Evolutionary conservation across 2,329 filamentous ascomycete genomes (phyloP).

Genomic region (Penicillium sp.): DNA sequence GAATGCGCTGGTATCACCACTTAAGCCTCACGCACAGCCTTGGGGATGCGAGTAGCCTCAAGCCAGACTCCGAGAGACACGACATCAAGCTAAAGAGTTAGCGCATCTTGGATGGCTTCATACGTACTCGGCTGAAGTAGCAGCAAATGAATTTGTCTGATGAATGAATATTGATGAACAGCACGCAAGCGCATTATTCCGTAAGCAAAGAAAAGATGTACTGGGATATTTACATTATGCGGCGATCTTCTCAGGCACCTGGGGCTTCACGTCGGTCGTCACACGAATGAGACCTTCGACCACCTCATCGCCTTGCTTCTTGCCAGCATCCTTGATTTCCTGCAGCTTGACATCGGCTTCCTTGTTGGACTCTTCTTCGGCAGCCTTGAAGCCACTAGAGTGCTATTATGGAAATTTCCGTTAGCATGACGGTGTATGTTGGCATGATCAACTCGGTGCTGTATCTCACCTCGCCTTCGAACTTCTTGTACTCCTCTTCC

Average conservation of each 20-base stretch:
- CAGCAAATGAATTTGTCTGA: conserved; percentile 20
- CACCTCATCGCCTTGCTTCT: conserved; percentile 77
- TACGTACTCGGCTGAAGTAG: background rate
- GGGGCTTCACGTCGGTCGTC: conserved; percentile 81
- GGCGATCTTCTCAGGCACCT: conserved; percentile 56
- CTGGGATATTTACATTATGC: conserved; percentile 28
- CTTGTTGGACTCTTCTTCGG: conserved; percentile 75
- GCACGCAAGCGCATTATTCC: conserved; percentile 22
- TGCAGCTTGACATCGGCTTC: conserved; percentile 79
- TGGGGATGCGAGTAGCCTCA: background rate
- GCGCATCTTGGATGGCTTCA: background rate
- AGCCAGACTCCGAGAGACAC: background rate
- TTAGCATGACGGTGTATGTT: background rate
- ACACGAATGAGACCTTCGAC: conserved; percentile 79
- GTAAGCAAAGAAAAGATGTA: conserved; percentile 15
- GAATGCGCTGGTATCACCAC: background rate
- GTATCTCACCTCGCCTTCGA: conserved; percentile 71
- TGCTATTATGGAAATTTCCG: conserved; percentile 63
- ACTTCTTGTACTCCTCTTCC: conserved; percentile 93
- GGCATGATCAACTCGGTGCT: background rate
- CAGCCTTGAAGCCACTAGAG: conserved; percentile 83
- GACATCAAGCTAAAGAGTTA: background rate
- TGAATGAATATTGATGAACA: conserved; percentile 28
- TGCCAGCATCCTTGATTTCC: conserved; percentile 77
- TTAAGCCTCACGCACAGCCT: background rate